A percentile compares a stretch with the other conserved stretches of the same genome.
Conservation (phyloP, 2,329 filamentous ascomycete species). For the Drechmeria coniospora region DNA sequence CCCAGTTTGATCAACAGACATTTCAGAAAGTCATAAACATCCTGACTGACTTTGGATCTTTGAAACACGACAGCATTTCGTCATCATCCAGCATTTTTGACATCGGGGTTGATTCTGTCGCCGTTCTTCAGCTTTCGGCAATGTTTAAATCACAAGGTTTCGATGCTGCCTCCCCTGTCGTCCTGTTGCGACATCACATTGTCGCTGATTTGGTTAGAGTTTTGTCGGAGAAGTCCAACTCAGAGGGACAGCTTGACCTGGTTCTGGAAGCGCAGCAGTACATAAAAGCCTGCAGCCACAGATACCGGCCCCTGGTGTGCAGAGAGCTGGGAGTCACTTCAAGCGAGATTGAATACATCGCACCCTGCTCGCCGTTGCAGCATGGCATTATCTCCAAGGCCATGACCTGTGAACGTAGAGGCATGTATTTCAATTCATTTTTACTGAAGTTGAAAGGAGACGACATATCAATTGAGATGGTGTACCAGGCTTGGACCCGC, state of each 20-base stretch:
- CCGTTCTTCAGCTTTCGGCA: constrained; percentile 54
- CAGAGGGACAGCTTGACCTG: constrained; percentile 4
- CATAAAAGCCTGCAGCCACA: constrained; percentile 49
- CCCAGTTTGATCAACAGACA: constrained; percentile 17
- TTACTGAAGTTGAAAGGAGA: constrained; percentile 36
- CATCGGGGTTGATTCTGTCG: constrained; percentile 77
- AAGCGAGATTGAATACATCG: constrained; percentile 52
- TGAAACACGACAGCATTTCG: constrained; percentile 27
- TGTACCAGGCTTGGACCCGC: constrained; percentile 43
- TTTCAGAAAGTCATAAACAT: constrained; percentile 34
- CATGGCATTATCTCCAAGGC: constrained; percentile 70
- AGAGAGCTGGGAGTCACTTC: constrained; percentile 33
- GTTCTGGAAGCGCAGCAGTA: constrained; percentile 38
- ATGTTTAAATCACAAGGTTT: constrained; percentile 50
- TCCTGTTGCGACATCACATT: constrained; percentile 48
- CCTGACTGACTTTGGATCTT: constrained; percentile 36
- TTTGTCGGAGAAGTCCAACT: constrained; percentile 10
- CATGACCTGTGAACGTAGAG: constrained; percentile 32
- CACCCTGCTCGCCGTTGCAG: constrained; percentile 74
- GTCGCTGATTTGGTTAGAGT: constrained; percentile 29
- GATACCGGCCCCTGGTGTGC: constrained; percentile 37
- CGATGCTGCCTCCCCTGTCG: constrained; percentile 41
- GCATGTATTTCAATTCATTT: constrained; percentile 68
- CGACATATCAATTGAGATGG: constrained; percentile 23
- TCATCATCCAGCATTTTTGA: constrained; percentile 61